Percentiles rank a stretch among this genome's conserved stretches.
Evolutionary conservation across 164 flowering plant genomes (phyloP).

Genomic region (Aristolochia contorta): DNA sequence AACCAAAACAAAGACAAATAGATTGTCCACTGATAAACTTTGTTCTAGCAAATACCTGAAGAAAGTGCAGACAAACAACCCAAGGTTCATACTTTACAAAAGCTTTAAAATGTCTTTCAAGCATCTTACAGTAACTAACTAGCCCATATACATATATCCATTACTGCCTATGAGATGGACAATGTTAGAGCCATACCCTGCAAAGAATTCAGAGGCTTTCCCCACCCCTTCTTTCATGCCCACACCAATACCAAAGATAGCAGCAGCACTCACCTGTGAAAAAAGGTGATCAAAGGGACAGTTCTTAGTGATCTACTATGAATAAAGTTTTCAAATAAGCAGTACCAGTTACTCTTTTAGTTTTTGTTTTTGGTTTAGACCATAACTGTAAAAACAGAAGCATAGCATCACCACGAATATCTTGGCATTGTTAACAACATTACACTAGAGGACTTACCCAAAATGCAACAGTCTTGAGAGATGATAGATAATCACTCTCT

Average conservation of each 20-base stretch:
- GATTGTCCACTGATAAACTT: conserved; percentile 93
- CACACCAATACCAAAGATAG: conserved; percentile 76
- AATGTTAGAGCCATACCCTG: conserved; percentile 49
- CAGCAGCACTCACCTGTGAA: conserved; percentile 63
- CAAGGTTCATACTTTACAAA: no score
- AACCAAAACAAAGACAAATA: conserved; percentile 85
- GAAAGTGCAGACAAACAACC: conserved; percentile 1
- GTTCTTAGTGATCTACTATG: neutral
- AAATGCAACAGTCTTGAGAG: conserved; percentile 56
- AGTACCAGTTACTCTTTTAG: no score
- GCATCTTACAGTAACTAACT: neutral
- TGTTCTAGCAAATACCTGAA: conserved; percentile 88
- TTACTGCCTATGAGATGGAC: neutral
- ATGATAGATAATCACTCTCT: conserved; percentile 24
- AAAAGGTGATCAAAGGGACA: neutral
- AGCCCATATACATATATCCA: no score
- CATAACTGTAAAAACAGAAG: no score
- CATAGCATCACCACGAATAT: no score
- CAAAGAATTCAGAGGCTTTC: conserved; percentile 90
- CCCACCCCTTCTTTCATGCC: conserved; percentile 79
- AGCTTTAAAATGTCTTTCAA: no score
- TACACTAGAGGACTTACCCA: conserved; percentile 41
- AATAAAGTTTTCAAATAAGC: neutral
- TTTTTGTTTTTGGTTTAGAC: no score
- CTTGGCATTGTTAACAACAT: no score